Percentiles rank a stretch among this genome's conserved stretches.
Conservation (phyloP, 1,139 yeast genomes). For the Diutina ranongensis region DNA sequence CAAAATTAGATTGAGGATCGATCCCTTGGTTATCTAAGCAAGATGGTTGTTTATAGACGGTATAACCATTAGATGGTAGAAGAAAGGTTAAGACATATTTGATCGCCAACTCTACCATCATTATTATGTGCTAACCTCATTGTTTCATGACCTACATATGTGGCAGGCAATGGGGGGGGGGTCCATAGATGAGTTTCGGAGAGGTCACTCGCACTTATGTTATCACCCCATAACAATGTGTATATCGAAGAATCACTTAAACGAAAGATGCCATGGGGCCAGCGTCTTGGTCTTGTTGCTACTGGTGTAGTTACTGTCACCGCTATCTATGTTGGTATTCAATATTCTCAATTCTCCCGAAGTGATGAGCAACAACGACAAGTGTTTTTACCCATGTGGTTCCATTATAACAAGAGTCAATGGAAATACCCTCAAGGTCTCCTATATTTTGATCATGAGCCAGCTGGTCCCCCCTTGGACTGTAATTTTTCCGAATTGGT, state of each 20-base stretch:
- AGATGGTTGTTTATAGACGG: no score
- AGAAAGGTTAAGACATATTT: no score
- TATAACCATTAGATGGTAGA: no score
- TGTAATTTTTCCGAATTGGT: background rate
- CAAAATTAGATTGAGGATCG: no score
- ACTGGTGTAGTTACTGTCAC: background rate
- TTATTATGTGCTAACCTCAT: no score
- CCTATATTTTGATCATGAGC: background rate
- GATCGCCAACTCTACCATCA: no score
- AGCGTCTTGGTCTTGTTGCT: background rate
- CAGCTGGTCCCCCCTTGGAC: background rate
- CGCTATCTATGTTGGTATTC: background rate
- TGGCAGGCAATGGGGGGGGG: no score
- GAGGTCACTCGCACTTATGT: background rate
- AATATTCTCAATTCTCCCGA: background rate
- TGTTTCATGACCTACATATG: no score
- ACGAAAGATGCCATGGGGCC: slow-evolving; percentile 2
- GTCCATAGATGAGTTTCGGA: no score
- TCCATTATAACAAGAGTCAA: background rate
- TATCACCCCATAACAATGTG: background rate
- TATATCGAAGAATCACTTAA: slow-evolving; percentile 3
- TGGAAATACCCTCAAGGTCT: slow-evolving; percentile 1
- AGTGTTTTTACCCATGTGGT: slow-evolving; percentile 3
- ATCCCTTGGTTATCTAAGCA: no score
- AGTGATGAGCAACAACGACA: background rate